These are phyloP conservation scores for Corchorus olitorius DNA, from an alignment of 345 rosid genomes.

Conservation along the genomic window DNA sequence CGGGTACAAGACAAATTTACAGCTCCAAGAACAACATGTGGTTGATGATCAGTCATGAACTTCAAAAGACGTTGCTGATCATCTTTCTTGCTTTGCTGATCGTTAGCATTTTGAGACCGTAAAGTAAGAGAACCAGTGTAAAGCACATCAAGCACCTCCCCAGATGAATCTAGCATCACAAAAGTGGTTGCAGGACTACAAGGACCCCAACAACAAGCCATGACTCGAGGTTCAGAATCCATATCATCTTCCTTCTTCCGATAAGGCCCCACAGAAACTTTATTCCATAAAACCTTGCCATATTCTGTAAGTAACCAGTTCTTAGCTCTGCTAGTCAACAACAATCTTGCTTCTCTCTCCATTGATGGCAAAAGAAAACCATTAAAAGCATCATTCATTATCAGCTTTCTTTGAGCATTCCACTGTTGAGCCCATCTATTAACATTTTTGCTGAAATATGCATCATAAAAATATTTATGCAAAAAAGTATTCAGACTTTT, in stretches of 20 bases:
- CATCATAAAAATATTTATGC: conserved; percentile 57
- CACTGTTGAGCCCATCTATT: conserved; percentile 94
- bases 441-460: conserved; percentile 82
- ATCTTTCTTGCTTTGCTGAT: conserved; percentile 87
- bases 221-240: conserved; percentile 86
- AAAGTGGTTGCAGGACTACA: conserved; percentile 95
- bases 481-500: conserved; percentile 51
- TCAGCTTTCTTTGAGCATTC: conserved; percentile 93
- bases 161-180: conserved; percentile 95
- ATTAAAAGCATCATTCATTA: conserved; percentile 75
- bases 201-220: conserved; percentile 99
- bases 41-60: conserved; percentile 96
- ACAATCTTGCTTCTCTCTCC: conserved; percentile 97
- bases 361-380: conserved; percentile 82
- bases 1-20: conserved; percentile 83
- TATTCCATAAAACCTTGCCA: conserved; percentile 85
- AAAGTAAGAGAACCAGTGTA: conserved; percentile 74
- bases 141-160: conserved; percentile 96
- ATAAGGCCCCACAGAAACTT: conserved; percentile 89
- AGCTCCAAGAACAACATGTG: conserved; percentile 95
- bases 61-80: conserved; percentile 90
- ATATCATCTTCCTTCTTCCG: conserved; percentile 81
- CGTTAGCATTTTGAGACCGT: conserved; percentile 82
- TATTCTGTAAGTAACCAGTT: conserved; percentile 76
- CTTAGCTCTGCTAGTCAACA: conserved; percentile 81